Percentiles rank a stretch among this genome's conserved stretches.
Evolutionary conservation across 2,329 filamentous ascomycete genomes (phyloP).

Genomic region (Fusarium verticillioides): DNA sequence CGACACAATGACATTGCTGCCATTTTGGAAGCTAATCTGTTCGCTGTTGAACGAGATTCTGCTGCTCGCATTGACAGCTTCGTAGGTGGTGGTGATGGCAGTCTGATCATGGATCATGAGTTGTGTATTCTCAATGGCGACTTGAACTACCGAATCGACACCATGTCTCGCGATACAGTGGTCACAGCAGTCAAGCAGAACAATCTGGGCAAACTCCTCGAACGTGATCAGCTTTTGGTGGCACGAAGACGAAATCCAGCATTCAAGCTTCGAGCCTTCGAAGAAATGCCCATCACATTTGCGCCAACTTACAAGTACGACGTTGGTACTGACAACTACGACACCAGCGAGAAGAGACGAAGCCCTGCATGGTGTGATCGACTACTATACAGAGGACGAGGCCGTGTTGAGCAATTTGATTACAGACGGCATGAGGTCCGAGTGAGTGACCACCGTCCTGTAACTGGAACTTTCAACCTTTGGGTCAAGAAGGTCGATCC

Average conservation of each 20-base stretch:
- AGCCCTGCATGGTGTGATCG: constrained; percentile 97
- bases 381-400: constrained; percentile 84
- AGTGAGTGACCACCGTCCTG: constrained; percentile 92
- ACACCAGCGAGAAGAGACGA: constrained; percentile 92
- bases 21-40: constrained; percentile 82
- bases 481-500: constrained; percentile 84
- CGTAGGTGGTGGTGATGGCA: constrained; percentile 91
- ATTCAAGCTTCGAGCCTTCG: constrained; percentile 88
- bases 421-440: constrained; percentile 90
- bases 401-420: constrained; percentile 85
- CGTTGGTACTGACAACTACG: constrained; percentile 92
- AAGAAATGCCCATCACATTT: constrained; percentile 91
- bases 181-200: constrained; percentile 84
- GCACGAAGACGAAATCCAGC: constrained; percentile 89
- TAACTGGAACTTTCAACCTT: constrained; percentile 85
- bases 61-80: constrained; percentile 79
- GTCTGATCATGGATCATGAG: constrained; percentile 95
- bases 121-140: constrained; percentile 97
- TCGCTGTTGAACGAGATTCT: constrained; percentile 78
- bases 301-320: constrained; percentile 99
- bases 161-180: constrained; percentile 93
- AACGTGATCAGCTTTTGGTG: constrained; percentile 91
- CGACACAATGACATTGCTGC: constrained; percentile 92
- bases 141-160: constrained; percentile 97
- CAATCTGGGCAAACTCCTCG: constrained; percentile 86